These are phyloP conservation scores for Telfairia occidentalis DNA, from an alignment of 331 rosid species.

Conservation along the genomic window DNA sequence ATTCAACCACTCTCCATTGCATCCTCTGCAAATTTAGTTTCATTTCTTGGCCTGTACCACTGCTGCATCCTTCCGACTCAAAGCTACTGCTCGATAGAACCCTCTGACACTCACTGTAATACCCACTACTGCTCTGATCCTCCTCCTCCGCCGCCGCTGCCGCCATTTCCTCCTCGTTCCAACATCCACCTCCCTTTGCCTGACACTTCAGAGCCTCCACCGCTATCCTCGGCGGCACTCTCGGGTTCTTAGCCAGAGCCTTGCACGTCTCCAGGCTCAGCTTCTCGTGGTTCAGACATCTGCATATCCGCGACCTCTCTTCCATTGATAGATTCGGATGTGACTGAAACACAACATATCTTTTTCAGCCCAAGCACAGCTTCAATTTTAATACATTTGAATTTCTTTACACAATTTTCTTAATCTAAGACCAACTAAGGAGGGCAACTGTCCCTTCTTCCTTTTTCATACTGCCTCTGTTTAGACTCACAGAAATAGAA, in stretches of 20 bases:
- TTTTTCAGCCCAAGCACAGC: neutral
- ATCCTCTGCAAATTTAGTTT: constrained; percentile 60
- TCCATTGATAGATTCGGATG: constrained; percentile 45
- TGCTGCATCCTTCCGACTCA: constrained; percentile 22
- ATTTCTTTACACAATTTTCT: too few relatives aligned
- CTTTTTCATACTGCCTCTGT: neutral
- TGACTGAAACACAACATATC: constrained; percentile 35
- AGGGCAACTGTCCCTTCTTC: neutral
- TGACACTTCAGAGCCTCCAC: constrained; percentile 70
- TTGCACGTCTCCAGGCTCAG: constrained; percentile 59
- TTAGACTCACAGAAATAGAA: neutral
- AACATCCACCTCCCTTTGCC: constrained; percentile 15
- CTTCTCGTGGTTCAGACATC: constrained; percentile 58
- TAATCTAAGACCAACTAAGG: too few relatives aligned
- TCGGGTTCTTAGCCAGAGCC: constrained; percentile 69
- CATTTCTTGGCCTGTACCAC: constrained; percentile 27
- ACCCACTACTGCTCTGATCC: neutral
- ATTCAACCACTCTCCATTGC: constrained; percentile 71
- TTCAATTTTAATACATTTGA: too few relatives aligned
- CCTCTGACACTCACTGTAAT: neutral
- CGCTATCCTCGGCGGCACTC: constrained; percentile 66
- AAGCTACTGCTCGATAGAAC: constrained; percentile 1
- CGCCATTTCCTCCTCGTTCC: neutral
- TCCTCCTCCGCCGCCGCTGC: neutral
- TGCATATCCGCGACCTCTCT: constrained; percentile 59